Evolutionary conservation across 148 eudicot species (phyloP), one percentile per base, ranked within the genome.

Genomic region (Chenopodium berlandieri): DNA sequence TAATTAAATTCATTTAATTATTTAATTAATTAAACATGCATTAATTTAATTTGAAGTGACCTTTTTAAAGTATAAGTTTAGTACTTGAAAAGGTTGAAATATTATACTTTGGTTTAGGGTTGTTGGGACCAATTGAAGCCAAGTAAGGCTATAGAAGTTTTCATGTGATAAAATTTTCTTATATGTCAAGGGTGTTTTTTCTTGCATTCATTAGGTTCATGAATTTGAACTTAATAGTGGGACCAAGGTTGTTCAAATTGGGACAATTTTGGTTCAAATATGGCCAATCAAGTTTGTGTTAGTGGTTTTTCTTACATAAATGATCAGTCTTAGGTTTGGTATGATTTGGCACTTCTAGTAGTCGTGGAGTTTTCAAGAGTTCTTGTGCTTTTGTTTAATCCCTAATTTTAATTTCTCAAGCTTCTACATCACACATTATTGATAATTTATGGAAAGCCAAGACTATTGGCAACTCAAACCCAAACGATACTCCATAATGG

Each of bases 201-300:
- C 52, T 60, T 9, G 7, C 30, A 23, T 52, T 64, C 62, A 65
- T 64, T 44, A 70, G 71, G 46, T 80, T 80, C 47, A 70, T 80
- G 78, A 76, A 84, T 63, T 76, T 80, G 67, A 76, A 50, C 19
- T 71, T 71, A 34, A 37, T 1, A 76, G 80, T 76, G 86, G 86
- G 83, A 32, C 79, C 83, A 84, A 68, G 83, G 80, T 84, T 80
- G 86, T 80, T 84, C 66, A 84, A 84, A 20, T 75, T 68, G 80
- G 62, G 80, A 76, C 83, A 80, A 40, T 84, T 48, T 80, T 71
- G 65, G 80, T 80, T 84, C 72, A 70, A 58, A 46, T 48, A 44
- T 50, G 80, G 71, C 83, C 83, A 80, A 84, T 80, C 76, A 84
- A 62, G 19, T 44, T 30, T 68, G 60, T n/a, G 75, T 31, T 56